phyloP scores from a whole-genome alignment of 2,329 filamentous ascomycete species.

The Stagonosporopsis tanaceti region DNA sequence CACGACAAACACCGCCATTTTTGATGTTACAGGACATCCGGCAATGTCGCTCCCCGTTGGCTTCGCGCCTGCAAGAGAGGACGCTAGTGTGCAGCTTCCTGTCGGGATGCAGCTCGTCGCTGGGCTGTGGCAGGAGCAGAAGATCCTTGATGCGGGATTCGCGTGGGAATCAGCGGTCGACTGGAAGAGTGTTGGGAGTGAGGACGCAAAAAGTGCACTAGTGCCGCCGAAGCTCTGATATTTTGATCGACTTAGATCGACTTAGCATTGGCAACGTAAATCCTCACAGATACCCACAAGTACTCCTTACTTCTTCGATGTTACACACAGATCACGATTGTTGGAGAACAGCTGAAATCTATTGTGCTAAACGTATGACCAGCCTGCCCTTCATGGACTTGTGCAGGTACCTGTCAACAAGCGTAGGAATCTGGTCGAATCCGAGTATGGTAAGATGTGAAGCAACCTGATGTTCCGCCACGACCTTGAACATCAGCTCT shows the following conservation, averaged over 20 bases:
- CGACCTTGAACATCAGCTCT: conserved; percentile 34
- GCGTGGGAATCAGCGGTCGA: conserved; percentile 42
- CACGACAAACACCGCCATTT: conserved; percentile 40
- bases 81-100: conserved; percentile 40
- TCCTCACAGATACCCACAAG: too few species aligned
- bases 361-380: conserved; percentile 28
- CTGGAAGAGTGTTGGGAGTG: conserved; percentile 29
- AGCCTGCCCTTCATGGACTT: conserved; percentile 36
- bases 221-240: conserved; percentile 4
- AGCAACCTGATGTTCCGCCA: conserved; percentile 28
- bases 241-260: too few species aligned
- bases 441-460: conserved; percentile 34
- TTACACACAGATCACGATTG: too few species aligned
- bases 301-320: too few species aligned
- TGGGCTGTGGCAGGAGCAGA: conserved; percentile 48
- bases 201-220: neutral
- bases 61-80: conserved; percentile 32
- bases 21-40: conserved; percentile 43
- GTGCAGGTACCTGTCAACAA: conserved; percentile 30
- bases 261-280: too few species aligned
- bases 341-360: neutral
- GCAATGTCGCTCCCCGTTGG: conserved; percentile 51
- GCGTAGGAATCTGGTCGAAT: conserved; percentile 32
- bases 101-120: conserved; percentile 53
- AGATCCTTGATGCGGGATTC: conserved; percentile 36